Evolutionary conservation across 1,284 basidiomycete genomes (phyloP), one percentile per base, ranked within the genome.

Genomic region (Fistulinella cinereoalba): DNA sequence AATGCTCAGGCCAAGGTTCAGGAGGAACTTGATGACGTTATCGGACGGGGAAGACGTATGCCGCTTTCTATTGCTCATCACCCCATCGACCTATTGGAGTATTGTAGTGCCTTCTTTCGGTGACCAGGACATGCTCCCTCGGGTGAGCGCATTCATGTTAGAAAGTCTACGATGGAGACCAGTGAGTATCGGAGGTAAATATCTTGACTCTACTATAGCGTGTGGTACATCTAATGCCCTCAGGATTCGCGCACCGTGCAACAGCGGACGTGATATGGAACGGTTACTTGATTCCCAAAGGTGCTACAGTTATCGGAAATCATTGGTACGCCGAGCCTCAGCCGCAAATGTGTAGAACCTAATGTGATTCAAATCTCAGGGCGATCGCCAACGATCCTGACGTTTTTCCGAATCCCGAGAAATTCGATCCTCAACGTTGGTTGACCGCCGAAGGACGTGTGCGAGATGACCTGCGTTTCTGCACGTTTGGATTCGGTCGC

Each of bases 401-500:
- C 3, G 70, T 76, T 18, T 85, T 79, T 59, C 75, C 77, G 1
- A 75, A 83, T 41, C 80, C 81, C 0, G 77, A 84, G 32, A 59
- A 47, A 22, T 85, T 85, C 60, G 65, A 79, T 40, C 81, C 80
- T 1, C 69, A 75, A 45, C 72, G 81, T 16, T 85, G 81, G 82
- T 45, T 85, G 6, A 71, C 69, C 15, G 57, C 65, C 6, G 65
- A 76, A 3, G 81, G 79, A 2, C 65, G 62, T 7, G 46, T 85
- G 15, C 47, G 54, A 5, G 73, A 79, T 4, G 80, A 83, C 49
- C 46, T 83, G 12, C 76, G 69, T 49, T 70, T 72, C 16, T 82
- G 72, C 53, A 68, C 75, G 13, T 85, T 77, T 49, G 81, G 83
- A 0, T 83, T 83, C 46, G 83, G 82, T 11, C 68, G 82, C 33